Percentiles rank a stretch among this genome's conserved stretches.
Evolutionary conservation across 2,329 filamentous ascomycete genomes (phyloP).

Genomic region (Xylaria polymorpha): DNA sequence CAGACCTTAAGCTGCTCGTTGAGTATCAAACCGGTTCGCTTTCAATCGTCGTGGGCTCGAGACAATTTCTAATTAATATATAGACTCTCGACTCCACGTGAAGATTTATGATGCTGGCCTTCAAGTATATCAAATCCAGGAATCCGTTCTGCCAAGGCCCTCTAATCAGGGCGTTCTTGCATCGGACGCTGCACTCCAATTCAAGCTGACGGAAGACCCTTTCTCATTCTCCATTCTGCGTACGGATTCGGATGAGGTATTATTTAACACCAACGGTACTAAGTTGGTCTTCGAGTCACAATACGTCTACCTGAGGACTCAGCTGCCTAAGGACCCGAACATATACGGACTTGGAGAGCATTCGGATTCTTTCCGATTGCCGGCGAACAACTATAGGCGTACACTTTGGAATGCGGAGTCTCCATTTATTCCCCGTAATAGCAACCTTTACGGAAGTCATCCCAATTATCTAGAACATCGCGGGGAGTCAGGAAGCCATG

Average conservation of each 20-base stretch:
- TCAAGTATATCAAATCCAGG: constrained; percentile 44
- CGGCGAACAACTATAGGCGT: constrained; percentile 68
- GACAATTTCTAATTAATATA: constrained; percentile 3
- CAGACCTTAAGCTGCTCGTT: constrained; percentile 42
- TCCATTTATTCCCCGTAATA: constrained; percentile 53
- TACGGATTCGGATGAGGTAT: constrained; percentile 56
- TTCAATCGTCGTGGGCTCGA: background rate
- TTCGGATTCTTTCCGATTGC: constrained; percentile 67
- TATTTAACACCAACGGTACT: constrained; percentile 67
- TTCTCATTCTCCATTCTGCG: constrained; percentile 74
- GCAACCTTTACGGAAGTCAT: constrained; percentile 73
- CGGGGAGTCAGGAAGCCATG: constrained; percentile 59
- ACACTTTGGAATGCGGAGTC: constrained; percentile 71
- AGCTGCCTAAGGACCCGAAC: constrained; percentile 66
- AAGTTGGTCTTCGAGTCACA: constrained; percentile 47
- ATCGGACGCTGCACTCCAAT: constrained; percentile 55
- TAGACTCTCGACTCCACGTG: constrained; percentile 41
- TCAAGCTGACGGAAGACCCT: constrained; percentile 59
- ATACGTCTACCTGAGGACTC: constrained; percentile 70
- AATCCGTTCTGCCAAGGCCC: constrained; percentile 42
- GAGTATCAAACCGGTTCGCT: constrained; percentile 44
- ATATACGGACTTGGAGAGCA: constrained; percentile 74
- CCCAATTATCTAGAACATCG: constrained; percentile 74
- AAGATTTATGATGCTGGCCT: constrained; percentile 44
- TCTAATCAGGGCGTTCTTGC: constrained; percentile 36